Percentiles rank a stretch among this genome's conserved stretches.
Conservation (phyloP, 106 monocot species). For the Phalaenopsis equestris region DNA sequence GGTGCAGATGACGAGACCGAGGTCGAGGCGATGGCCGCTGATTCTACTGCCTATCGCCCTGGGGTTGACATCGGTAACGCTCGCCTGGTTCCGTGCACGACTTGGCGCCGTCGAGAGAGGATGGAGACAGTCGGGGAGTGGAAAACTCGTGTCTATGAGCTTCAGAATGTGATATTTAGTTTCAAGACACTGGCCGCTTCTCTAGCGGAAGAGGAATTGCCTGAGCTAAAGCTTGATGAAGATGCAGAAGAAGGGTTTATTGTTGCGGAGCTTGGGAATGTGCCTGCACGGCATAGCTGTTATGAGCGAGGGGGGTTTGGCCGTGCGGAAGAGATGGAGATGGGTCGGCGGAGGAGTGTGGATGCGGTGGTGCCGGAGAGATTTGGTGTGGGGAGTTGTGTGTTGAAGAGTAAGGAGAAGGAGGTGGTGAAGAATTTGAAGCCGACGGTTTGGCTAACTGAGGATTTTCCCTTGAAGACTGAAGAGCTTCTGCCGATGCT, state of each 20-base stretch:
- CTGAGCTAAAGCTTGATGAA: slow-evolving; percentile 37
- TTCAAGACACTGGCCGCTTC: slow-evolving; percentile 49
- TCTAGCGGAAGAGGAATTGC: slow-evolving; percentile 23
- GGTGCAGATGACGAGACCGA: slow-evolving; percentile 21
- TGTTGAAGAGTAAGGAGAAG: slow-evolving; percentile 64
- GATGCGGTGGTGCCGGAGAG: slow-evolving; percentile 3
- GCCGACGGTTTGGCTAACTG: slow-evolving; percentile 77
- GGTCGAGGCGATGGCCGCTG: slow-evolving; percentile 26
- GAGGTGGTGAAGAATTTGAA: slow-evolving; percentile 83
- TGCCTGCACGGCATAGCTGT: slow-evolving; percentile 50
- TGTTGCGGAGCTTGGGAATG: slow-evolving; percentile 57
- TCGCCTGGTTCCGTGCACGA: slow-evolving; percentile 50
- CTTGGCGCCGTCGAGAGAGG: slow-evolving; percentile 69
- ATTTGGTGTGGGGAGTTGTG: slow-evolving; percentile 7
- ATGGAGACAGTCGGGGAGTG: slow-evolving; percentile 69
- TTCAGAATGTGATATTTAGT: slow-evolving; percentile 73
- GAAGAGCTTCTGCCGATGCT: slow-evolving; percentile 77
- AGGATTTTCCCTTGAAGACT: slow-evolving; percentile 74
- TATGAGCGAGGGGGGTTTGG: slow-evolving; percentile 31
- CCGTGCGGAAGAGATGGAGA: slow-evolving; percentile 8
- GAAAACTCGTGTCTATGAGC: slow-evolving; percentile 63
- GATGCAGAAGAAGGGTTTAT: slow-evolving; percentile 68
- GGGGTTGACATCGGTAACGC: slow-evolving; percentile 66
- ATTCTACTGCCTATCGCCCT: slow-evolving; percentile 52
- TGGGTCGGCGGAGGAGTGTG: slow-evolving; percentile 13